Evolutionary conservation across 2,329 filamentous ascomycete species (phyloP).

Genomic region (Alternaria consortialis): DNA sequence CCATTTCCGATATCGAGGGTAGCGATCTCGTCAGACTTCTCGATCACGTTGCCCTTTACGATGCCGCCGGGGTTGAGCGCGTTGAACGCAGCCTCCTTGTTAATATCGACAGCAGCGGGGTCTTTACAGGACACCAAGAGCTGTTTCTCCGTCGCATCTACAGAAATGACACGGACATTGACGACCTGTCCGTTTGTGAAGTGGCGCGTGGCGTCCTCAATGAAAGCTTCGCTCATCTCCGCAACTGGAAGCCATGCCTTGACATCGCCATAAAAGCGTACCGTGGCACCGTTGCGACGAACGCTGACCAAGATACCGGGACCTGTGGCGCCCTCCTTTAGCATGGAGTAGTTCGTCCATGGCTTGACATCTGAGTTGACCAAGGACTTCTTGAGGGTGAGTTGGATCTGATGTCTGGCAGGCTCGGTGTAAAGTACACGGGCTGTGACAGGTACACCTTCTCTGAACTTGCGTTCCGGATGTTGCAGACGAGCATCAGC

Average conservation of each 20-base stretch:
- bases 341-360: constrained; percentile 79
- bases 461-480: constrained; percentile 94
- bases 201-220: constrained; percentile 86
- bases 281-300: constrained; percentile 78
- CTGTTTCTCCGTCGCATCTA: constrained; percentile 74
- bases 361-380: constrained; percentile 87
- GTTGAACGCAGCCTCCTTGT: constrained; percentile 76
- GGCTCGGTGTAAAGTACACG: constrained; percentile 83
- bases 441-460: constrained; percentile 83
- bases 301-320: constrained; percentile 89
- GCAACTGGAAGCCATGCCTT: constrained; percentile 89
- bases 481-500: constrained; percentile 88
- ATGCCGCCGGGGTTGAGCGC: constrained; percentile 76
- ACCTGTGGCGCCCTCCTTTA: constrained; percentile 77
- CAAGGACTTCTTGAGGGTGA: constrained; percentile 94
- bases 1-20: constrained; percentile 78
- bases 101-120: constrained; percentile 78
- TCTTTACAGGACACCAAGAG: constrained; percentile 95
- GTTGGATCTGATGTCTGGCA: constrained; percentile 77
- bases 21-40: constrained; percentile 55
- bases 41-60: constrained; percentile 73
- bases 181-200: constrained; percentile 92
- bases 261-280: constrained; percentile 89
- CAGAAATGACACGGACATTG: constrained; percentile 84
- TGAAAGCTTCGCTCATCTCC: constrained; percentile 98